A percentile compares a stretch with the other conserved stretches of the same genome.
Conservation (phyloP, 2,329 filamentous ascomycete genomes). For the Colletotrichum sp. region DNA sequence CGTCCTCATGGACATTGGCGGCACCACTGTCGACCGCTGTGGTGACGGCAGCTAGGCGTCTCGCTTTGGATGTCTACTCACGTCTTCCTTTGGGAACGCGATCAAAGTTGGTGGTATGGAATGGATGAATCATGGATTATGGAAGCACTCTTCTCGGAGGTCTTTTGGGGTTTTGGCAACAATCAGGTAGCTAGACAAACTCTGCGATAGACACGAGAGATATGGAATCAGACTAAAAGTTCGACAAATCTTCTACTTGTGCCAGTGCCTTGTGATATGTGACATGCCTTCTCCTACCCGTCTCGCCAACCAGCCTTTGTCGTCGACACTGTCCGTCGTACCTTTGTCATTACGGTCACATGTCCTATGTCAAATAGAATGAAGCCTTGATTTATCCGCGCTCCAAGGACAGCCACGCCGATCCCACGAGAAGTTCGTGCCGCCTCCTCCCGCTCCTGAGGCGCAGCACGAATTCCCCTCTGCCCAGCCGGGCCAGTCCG, state of each 20-base stretch:
- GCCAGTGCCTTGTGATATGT: background rate
- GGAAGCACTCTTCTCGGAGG: background rate
- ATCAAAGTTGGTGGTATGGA: background rate
- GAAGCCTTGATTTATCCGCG: rapidly evolving
- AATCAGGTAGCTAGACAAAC: background rate
- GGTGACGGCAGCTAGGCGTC: background rate
- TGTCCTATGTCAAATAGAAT: rapidly evolving
- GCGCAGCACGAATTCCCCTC: background rate
- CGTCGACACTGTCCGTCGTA: rapidly evolving
- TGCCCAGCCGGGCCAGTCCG: background rate
- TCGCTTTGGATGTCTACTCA: background rate
- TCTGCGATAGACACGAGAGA: background rate
- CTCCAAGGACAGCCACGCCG: background rate
- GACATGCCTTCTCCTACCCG: background rate
- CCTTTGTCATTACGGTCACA: background rate
- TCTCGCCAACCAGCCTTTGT: background rate
- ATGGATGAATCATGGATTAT: background rate
- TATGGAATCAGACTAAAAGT: background rate
- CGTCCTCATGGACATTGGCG: background rate
- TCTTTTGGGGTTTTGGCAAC: background rate
- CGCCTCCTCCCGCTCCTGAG: background rate
- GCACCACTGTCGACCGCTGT: background rate
- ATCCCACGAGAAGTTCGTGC: background rate
- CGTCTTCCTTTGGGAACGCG: background rate
- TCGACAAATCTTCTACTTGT: background rate